Conservation (phyloP, 306 rosid genomes). For the Ormosia semicastrata region DNA sequence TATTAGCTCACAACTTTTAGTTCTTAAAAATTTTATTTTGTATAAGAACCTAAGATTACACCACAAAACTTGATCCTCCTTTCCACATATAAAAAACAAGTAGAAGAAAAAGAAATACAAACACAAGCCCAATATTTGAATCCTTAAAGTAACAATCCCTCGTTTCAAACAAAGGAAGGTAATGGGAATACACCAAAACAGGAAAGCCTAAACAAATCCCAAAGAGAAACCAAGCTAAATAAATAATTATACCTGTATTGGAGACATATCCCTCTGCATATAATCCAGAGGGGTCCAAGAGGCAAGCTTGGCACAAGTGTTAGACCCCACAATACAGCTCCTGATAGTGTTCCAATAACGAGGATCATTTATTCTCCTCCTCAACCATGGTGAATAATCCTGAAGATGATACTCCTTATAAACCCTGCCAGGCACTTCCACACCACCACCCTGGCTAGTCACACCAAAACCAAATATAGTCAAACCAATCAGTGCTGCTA, state of each 20-base stretch:
- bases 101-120: background rate
- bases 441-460: slow-evolving; percentile 69
- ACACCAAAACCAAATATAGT: slow-evolving; percentile 86
- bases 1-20: background rate
- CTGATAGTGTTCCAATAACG: slow-evolving; percentile 68
- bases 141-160: background rate
- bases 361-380: slow-evolving; percentile 61
- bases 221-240: background rate
- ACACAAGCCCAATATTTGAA: background rate
- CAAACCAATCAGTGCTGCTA: slow-evolving; percentile 58
- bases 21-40: background rate
- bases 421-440: slow-evolving; percentile 66
- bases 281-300: slow-evolving; percentile 79
- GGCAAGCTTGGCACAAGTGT: slow-evolving; percentile 59
- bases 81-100: no score
- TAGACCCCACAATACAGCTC: slow-evolving; percentile 79
- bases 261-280: slow-evolving; percentile 69
- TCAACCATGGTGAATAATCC: slow-evolving; percentile 81
- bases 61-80: background rate
- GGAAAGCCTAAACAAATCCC: background rate
- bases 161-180: no score
- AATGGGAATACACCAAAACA: background rate
- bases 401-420: slow-evolving; percentile 64
- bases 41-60: background rate
- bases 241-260: slow-evolving; percentile 66